Evolutionary conservation across 2,329 filamentous ascomycete species (phyloP).

Genomic region (Colletotrichum falcatum): DNA sequence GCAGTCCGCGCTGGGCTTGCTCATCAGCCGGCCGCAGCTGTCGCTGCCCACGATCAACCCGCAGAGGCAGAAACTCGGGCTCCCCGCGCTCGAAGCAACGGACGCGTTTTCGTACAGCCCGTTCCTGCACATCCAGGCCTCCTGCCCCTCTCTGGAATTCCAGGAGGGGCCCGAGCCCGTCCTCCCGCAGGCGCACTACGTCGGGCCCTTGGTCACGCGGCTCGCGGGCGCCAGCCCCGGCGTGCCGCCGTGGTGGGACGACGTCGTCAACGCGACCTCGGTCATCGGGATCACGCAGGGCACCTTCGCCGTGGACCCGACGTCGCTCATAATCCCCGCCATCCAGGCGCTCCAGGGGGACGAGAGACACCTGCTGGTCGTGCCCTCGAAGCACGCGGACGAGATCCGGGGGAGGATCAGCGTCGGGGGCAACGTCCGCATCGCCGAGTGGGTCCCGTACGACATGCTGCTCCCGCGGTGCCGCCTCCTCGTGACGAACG

Average conservation of each 20-base stretch:
- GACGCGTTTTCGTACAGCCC: slow-evolving; percentile 53
- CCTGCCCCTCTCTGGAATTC: slow-evolving; percentile 51
- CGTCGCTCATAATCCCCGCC: slow-evolving; percentile 52
- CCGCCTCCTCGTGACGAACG: slow-evolving; percentile 52
- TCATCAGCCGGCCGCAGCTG: slow-evolving; percentile 48
- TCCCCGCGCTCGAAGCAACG: slow-evolving; percentile 46
- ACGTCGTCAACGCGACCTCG: slow-evolving; percentile 44
- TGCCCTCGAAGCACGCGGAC: slow-evolving; percentile 48
- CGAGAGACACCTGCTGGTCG: slow-evolving; percentile 47
- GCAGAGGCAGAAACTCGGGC: slow-evolving; percentile 47
- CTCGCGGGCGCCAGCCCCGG: slow-evolving; percentile 29
- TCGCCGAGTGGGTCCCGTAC: slow-evolving; percentile 53
- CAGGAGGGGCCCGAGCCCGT: slow-evolving; percentile 44
- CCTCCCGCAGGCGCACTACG: slow-evolving; percentile 45
- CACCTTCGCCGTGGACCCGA: slow-evolving; percentile 52
- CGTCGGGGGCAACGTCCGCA: slow-evolving; percentile 47
- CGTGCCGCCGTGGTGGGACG: slow-evolving; percentile 51
- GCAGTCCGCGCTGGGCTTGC: slow-evolving; percentile 43
- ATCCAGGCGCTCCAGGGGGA: slow-evolving; percentile 50
- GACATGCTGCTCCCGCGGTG: slow-evolving; percentile 51
- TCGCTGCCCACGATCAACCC: slow-evolving; percentile 48
- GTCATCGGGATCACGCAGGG: slow-evolving; percentile 55
- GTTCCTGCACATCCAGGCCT: slow-evolving; percentile 54
- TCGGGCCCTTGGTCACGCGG: slow-evolving; percentile 51
- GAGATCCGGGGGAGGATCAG: slow-evolving; percentile 45